phyloP scores from a whole-genome alignment of 148 eudicot genomes.

The Persicaria maculosa region DNA sequence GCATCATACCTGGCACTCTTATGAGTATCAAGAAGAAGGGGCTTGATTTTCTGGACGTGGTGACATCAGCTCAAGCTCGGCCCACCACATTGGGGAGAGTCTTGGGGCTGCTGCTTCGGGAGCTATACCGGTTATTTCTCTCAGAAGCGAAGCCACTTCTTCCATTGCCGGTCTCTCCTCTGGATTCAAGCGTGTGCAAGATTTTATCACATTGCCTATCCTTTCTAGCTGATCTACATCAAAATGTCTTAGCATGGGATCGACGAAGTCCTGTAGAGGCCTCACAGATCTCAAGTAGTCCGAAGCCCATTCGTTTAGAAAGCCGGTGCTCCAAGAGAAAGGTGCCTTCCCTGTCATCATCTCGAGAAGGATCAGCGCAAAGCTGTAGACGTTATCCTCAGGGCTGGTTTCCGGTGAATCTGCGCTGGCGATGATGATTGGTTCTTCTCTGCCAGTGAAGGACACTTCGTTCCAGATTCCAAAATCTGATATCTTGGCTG shows the following conservation, averaged over 20 bases:
- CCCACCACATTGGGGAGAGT: conserved; percentile 86
- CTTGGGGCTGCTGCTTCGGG: conserved; percentile 61
- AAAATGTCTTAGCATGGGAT: conserved; percentile 54
- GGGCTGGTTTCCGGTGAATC: conserved; percentile 19
- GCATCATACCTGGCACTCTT: neutral
- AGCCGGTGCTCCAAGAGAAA: conserved; percentile 29
- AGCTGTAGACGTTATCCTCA: conserved; percentile 55
- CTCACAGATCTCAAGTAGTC: conserved; percentile 42
- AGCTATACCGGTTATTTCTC: conserved; percentile 50
- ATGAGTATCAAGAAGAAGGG: neutral
- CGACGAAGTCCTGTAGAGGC: conserved; percentile 45
- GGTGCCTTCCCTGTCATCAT: conserved; percentile 70
- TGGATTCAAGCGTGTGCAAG: conserved; percentile 41
- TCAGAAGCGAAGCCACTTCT: conserved; percentile 51
- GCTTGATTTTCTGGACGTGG: neutral
- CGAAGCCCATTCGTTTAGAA: conserved; percentile 51
- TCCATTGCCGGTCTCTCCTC: conserved; percentile 50
- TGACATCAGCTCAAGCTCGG: conserved; percentile 51
- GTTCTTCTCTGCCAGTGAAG: conserved; percentile 20
- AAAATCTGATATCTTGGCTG: conserved; percentile 80
- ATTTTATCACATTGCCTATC: conserved; percentile 46
- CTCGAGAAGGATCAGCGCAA: conserved; percentile 67
- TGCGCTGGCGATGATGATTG: conserved; percentile 14
- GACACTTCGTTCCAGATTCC: conserved; percentile 46
- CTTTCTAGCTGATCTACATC: conserved; percentile 43